Base-by-base conservation (phyloP, 768 basidiomycete genomes). In the Trametes cinnabarina region DNA sequence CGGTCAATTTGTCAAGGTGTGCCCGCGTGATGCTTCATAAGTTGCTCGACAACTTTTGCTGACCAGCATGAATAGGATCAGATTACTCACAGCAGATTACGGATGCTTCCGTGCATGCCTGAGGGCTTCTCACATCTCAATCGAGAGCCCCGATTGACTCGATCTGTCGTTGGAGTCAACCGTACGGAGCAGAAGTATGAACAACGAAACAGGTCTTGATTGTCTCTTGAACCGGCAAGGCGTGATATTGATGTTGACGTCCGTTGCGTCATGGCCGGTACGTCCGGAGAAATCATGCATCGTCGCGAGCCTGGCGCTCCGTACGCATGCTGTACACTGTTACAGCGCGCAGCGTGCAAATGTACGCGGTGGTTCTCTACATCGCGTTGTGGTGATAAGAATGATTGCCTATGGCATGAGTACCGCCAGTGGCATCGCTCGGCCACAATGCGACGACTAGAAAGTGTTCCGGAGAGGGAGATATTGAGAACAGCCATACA, bases 121-220 rank as follows among this genome's bases (percentile, higher is more conserved):
- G 30, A 32, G 30, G 6, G 30, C 30, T 32, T 32, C 30, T 32
- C 30, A 32, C 30, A 12, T 32, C 12, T 32, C 7, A 32, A 12
- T 32, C 30, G 30, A 7, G 7, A 12, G 30, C 30, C 12, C 12
- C 41, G 12, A 54, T 62, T 30, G 28, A 44, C 48, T 54, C 14
- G n/a, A 49, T 47, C 43, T 60, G 34, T 23, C 30, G 30, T 44
- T 34, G 14, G 11, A 19, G 46, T 2, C 20, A 20, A 40, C 22
- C n/a, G 34, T 19, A 25, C 19, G 39, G 54, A 15, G 11, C 23
- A 23, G 46, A 51, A 14, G 17, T 35, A 11, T 15, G 53, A 19
- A 17, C 42, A 20, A 55, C 35, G 25, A 32, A 28, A 41, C 57
- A 69, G 68, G 68, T 69, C 25, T 57, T 68, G 53, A 67, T 70